Percentiles rank a stretch among this genome's conserved stretches.
Evolutionary conservation across 2,329 filamentous ascomycete species (phyloP).

Genomic region (Fusarium xylarioides): DNA sequence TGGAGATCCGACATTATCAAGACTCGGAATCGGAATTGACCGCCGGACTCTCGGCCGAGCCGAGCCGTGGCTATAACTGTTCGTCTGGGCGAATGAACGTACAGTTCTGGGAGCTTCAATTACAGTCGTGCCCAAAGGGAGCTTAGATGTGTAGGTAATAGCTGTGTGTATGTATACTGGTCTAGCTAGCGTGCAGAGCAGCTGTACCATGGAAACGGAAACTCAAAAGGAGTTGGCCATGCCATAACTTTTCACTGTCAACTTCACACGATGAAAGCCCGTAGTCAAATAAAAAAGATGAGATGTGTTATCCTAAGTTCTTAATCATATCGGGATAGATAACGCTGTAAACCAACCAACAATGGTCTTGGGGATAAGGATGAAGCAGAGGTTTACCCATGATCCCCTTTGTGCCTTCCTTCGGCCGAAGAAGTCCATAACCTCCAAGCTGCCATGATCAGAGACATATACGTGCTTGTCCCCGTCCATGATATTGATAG

Average conservation of each 20-base stretch:
- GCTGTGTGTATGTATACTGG: not conserved
- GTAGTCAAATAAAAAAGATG: no score
- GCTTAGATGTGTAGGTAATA: no score
- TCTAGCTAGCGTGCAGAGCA: fast-evolving
- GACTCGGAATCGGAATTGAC: not conserved
- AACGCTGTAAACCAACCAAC: fast-evolving
- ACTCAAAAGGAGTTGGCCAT: not conserved
- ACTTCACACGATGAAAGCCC: not conserved
- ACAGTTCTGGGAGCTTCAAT: not conserved
- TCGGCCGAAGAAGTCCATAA: not conserved
- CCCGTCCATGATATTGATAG: not conserved
- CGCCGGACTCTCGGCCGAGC: not conserved
- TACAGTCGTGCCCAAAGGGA: fast-evolving
- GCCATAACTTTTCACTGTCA: not conserved
- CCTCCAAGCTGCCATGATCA: not conserved
- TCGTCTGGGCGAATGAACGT: not conserved
- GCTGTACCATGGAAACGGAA: no score
- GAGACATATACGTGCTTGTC: not conserved
- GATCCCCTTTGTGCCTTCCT: not conserved
- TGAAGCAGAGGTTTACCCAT: no score
- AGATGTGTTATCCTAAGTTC: not conserved
- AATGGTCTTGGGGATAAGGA: not conserved
- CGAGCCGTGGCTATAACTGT: not conserved
- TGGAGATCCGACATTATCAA: no score
- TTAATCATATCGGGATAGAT: fast-evolving